Evolutionary conservation across 1,139 yeast species (phyloP).

Genomic region (Casaregolazyma suthepensis): DNA sequence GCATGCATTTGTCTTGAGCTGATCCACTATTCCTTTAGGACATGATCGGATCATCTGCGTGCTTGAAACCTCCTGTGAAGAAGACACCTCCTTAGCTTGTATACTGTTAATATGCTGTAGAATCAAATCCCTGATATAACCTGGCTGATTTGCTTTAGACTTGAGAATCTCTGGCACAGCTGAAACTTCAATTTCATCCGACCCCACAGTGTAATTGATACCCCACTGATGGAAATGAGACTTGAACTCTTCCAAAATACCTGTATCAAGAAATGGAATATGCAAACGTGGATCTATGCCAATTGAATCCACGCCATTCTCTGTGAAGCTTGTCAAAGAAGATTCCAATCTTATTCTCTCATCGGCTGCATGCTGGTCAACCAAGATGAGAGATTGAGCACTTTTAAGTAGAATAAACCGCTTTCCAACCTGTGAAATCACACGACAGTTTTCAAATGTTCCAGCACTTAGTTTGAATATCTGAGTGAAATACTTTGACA

Average conservation of each 20-base stretch:
- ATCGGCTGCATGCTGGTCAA: slow-evolving; percentile 80
- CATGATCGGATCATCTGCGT: slow-evolving; percentile 13
- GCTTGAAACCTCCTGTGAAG: slow-evolving; percentile 3
- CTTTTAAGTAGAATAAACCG: slow-evolving; percentile 48
- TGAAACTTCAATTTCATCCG: slow-evolving; percentile 11
- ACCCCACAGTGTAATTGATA: slow-evolving; percentile 9
- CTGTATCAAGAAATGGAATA: slow-evolving; percentile 29
- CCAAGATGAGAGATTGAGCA: slow-evolving; percentile 32
- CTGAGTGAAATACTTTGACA: not conserved
- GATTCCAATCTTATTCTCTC: slow-evolving; percentile 57
- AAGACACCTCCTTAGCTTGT: slow-evolving; percentile 1
- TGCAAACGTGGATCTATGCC: slow-evolving; percentile 17
- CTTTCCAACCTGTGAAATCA: slow-evolving; percentile 47
- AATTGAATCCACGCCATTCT: slow-evolving; percentile 6
- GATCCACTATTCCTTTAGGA: slow-evolving; percentile 38
- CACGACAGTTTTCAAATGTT: slow-evolving; percentile 12
- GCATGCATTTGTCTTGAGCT: slow-evolving; percentile 62
- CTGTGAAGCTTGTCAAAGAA: slow-evolving; percentile 20
- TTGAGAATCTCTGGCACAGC: slow-evolving; percentile 19
- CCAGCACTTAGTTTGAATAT: slow-evolving; percentile 9
- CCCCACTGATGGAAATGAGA: slow-evolving; percentile 22
- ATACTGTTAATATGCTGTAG: slow-evolving; percentile 15
- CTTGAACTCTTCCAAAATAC: slow-evolving; percentile 12
- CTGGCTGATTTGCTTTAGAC: slow-evolving; percentile 9
- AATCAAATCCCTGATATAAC: slow-evolving; percentile 14